Evolutionary conservation across 306 rosid genomes (phyloP).

Genomic region (Quercus glauca): DNA sequence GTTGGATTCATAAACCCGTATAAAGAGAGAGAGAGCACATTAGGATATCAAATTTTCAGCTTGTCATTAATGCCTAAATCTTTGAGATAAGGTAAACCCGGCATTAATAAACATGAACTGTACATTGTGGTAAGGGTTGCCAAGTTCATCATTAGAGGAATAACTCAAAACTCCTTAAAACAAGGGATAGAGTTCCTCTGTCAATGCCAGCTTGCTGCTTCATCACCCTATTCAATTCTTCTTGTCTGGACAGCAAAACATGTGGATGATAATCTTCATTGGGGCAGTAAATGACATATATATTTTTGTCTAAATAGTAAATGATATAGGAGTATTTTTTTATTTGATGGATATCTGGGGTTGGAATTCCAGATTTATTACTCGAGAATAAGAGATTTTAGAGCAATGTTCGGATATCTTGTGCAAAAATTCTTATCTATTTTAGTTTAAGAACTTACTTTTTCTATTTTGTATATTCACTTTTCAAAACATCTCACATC

Average conservation of each 20-base stretch:
- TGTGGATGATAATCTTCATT: slow-evolving; percentile 42
- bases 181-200: slow-evolving; percentile 42
- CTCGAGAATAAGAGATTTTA: too few species aligned
- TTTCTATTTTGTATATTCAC: too few species aligned
- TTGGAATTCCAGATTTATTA: too few species aligned
- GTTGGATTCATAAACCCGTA: not conserved
- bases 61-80: not conserved
- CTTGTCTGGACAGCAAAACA: slow-evolving; percentile 23
- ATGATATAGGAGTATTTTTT: too few species aligned
- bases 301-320: slow-evolving; percentile 19
- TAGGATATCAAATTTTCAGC: too few species aligned
- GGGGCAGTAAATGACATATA: slow-evolving; percentile 30
- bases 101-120: slow-evolving; percentile 15
- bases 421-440: too few species aligned
- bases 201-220: slow-evolving; percentile 43
- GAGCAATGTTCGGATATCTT: too few species aligned
- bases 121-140: not conserved
- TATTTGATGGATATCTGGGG: too few species aligned
- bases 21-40: too few species aligned
- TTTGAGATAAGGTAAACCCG: slow-evolving; percentile 4
- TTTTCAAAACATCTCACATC: too few species aligned
- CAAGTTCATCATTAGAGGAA: slow-evolving; percentile 33
- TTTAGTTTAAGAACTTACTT: too few species aligned
- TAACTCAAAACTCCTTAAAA: slow-evolving; percentile 35
- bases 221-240: not conserved